Evolutionary conservation across 2,329 filamentous ascomycete genomes (phyloP).

Genomic region (Penicillium sp.): DNA sequence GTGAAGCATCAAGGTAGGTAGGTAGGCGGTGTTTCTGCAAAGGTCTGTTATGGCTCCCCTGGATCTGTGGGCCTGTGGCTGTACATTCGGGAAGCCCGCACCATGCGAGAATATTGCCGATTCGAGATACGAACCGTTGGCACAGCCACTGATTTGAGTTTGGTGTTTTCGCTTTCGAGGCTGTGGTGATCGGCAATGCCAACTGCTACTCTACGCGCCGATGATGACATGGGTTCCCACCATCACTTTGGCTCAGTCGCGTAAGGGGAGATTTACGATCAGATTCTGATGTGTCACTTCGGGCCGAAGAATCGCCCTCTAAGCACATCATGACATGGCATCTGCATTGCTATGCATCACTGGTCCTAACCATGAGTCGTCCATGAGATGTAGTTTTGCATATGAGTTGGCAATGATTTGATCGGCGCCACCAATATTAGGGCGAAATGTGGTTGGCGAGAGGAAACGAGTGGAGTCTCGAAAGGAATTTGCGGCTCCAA

Average conservation of each 20-base stretch:
- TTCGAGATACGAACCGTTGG: too few relatives aligned
- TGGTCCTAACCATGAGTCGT: not conserved
- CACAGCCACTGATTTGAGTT: too few relatives aligned
- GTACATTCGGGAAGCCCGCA: too few relatives aligned
- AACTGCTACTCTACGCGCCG: not conserved
- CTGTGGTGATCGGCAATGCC: not conserved
- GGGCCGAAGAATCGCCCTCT: not conserved
- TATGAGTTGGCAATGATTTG: conserved; percentile 18
- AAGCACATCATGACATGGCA: not conserved
- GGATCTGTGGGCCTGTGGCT: too few relatives aligned
- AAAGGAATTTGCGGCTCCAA: conserved; percentile 16
- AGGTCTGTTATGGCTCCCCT: too few relatives aligned
- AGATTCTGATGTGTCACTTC: not conserved
- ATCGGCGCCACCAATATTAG: conserved; percentile 5
- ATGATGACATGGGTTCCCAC: not conserved
- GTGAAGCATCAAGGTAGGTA: too few relatives aligned
- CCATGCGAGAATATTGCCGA: too few relatives aligned
- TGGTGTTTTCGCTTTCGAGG: too few relatives aligned
- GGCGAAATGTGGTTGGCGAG: conserved; percentile 4
- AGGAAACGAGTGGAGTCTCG: conserved; percentile 2
- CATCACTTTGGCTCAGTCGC: not conserved
- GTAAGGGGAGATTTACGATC: not conserved
- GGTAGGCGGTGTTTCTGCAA: too few relatives aligned
- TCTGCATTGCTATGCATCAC: not conserved
- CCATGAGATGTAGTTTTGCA: not conserved